Percentiles rank a stretch among this genome's conserved stretches.
Evolutionary conservation across 2,329 filamentous ascomycete genomes (phyloP).

Genomic region (Metarhizium guizhouense): DNA sequence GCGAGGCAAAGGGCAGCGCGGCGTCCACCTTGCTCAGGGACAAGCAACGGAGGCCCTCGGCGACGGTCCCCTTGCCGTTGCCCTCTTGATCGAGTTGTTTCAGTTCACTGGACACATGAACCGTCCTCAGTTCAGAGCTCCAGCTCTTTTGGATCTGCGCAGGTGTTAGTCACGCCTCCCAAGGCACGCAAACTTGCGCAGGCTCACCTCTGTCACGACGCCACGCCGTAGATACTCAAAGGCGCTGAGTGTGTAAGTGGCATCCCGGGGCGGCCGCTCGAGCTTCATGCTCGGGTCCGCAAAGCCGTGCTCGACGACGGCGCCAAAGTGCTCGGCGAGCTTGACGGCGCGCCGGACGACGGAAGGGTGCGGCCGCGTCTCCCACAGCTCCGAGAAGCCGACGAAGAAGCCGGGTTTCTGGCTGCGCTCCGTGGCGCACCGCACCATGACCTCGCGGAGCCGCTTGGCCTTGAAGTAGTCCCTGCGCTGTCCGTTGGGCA

Average conservation of each 20-base stretch:
- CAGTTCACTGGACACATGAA: background rate
- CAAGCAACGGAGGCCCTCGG: background rate
- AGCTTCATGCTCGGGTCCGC: background rate
- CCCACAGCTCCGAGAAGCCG: slow-evolving; percentile 27
- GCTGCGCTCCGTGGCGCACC: slow-evolving; percentile 20
- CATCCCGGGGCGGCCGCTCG: slow-evolving; percentile 1
- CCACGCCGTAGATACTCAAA: slow-evolving; percentile 26
- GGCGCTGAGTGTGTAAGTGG: slow-evolving; percentile 18
- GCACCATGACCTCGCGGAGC: slow-evolving; percentile 22
- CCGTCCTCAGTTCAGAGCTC: slow-evolving; percentile 14
- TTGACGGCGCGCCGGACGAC: slow-evolving; percentile 26
- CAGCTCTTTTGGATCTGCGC: slow-evolving; percentile 19
- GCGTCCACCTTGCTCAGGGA: background rate
- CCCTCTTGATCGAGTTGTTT: background rate
- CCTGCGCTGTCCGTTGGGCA: slow-evolving; percentile 28
- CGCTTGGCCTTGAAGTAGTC: slow-evolving; percentile 32
- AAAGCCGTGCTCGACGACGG: slow-evolving; percentile 21
- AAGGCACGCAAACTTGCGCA: too few relatives aligned
- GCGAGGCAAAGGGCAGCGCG: background rate
- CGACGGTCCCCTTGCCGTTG: background rate
- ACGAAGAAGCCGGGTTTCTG: slow-evolving; percentile 25
- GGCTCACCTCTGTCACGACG: slow-evolving; percentile 17
- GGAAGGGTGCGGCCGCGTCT: slow-evolving; percentile 20
- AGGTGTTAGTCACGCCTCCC: background rate
- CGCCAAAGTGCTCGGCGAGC: slow-evolving; percentile 26